Base-by-base conservation (phyloP, 2,329 filamentous ascomycete genomes). In the Trichoderma guizhouense region DNA sequence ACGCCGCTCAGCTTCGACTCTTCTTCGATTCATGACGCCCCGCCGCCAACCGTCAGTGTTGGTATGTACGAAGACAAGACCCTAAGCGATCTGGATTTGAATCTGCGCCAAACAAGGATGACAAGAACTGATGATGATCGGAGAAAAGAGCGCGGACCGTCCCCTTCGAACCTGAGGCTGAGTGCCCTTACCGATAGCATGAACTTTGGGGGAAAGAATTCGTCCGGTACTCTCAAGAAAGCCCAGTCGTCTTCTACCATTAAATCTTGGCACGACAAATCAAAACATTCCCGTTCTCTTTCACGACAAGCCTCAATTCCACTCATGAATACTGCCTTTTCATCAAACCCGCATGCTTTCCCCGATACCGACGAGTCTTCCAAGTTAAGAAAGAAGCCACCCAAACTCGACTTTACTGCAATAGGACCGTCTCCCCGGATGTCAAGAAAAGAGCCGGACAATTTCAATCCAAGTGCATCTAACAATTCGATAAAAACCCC, bases 271-370 rank as follows among this genome's bases (percentile, higher is more conserved):
- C 89, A 89, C 77, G 87, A 89, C 79, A 86, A 86, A 76, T 78
- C 85, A 6, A 88, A 87, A 75, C 82, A 87, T 62, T 86, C 87
- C 12, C 81, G 89, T 6, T 83, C 86, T n/a, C 85, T 88, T 72
- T 88, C 87, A 1, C 87, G 89, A 75, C 87, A 89, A 76, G 89
- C 88, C 0, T 88, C 87, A 0, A 85, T 83, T 57, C 88, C 87
- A 1, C 85, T 87, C 72, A 89, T 89, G 84, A 86, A 87, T 26
- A 88, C 87, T 74, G 87, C 86, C 4, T 77, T 85, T 6, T 86
- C 87, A 0, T 76, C 81, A 58, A 88, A 88, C 74, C 81, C 84
- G 0, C 82, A 82, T 67, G 79, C 81, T 74, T 30, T 39, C 12
- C 18, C 28, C 30, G 82, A 66, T 51, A 43, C 86, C 69, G 83